These are phyloP conservation scores for Haplographium delicatum DNA, from an alignment of 495 filamentous ascomycete species.

Conservation along the genomic window DNA sequence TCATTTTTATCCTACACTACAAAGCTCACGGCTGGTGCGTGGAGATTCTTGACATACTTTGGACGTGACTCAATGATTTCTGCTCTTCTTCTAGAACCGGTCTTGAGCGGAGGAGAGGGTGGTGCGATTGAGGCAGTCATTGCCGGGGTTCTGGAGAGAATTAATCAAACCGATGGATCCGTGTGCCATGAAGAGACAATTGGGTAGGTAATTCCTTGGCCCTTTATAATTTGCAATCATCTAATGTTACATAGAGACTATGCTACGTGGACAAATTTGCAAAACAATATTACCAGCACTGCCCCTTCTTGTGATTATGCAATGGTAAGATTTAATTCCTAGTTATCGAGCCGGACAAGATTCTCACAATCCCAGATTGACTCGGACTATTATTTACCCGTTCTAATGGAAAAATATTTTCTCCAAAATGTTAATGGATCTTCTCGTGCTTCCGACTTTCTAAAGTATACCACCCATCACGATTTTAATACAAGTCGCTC, in stretches of 20 bases:
- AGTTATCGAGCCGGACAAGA: neutral
- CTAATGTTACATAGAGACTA: conserved; percentile 40
- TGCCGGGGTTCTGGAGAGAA: conserved; percentile 51
- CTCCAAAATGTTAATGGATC: conserved; percentile 40
- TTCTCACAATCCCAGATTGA: conserved; percentile 39
- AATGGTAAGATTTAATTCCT: conserved; percentile 36
- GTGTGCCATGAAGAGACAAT: conserved; percentile 63
- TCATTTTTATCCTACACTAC: conserved; percentile 58
- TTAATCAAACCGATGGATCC: conserved; percentile 53
- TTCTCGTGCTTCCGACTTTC: conserved; percentile 38
- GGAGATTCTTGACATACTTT: conserved; percentile 64
- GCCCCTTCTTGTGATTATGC: conserved; percentile 53
- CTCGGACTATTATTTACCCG: conserved; percentile 55
- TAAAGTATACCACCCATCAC: conserved; percentile 28
- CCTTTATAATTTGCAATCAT: neutral
- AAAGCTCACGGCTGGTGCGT: conserved; percentile 60
- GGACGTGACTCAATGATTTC: conserved; percentile 61
- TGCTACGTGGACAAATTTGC: conserved; percentile 52
- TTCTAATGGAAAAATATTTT: conserved; percentile 56
- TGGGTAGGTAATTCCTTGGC: conserved; percentile 30
- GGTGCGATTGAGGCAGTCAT: conserved; percentile 58
- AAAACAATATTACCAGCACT: conserved; percentile 47
- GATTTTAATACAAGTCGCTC: conserved; percentile 1
- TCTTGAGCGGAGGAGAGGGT: conserved; percentile 50
- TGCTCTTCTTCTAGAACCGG: conserved; percentile 48